A percentile compares a stretch with the other conserved stretches of the same genome.
Conservation (phyloP, 164 flowering plant species). For the Santalum album region DNA sequence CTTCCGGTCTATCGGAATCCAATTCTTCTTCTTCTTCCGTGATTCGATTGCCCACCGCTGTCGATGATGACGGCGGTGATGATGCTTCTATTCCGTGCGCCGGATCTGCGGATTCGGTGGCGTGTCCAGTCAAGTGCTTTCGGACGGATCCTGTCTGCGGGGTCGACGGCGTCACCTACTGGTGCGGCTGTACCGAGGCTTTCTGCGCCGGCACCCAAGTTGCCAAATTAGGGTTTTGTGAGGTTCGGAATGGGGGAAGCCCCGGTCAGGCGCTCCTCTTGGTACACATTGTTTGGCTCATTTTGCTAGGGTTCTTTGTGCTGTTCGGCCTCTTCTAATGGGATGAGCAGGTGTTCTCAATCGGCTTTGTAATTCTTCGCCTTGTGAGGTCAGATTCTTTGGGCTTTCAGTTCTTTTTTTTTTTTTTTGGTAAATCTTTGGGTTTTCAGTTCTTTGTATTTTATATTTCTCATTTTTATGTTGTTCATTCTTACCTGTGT, state of each 20-base stretch:
- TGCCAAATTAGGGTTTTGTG: slow-evolving; percentile 44
- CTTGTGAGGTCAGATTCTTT: too few species aligned
- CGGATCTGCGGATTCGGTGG: slow-evolving; percentile 8
- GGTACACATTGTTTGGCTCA: slow-evolving; percentile 58
- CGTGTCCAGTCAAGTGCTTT: slow-evolving; percentile 55
- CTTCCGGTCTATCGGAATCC: too few species aligned
- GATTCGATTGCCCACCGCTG: not conserved
- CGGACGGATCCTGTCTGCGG: slow-evolving; percentile 67
- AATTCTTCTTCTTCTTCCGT: not conserved
- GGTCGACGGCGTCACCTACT: slow-evolving; percentile 57
- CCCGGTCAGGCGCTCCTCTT: slow-evolving; percentile 51
- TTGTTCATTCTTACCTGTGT: too few species aligned
- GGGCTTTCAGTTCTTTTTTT: too few species aligned
- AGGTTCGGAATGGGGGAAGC: slow-evolving; percentile 29
- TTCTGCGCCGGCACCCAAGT: slow-evolving; percentile 39
- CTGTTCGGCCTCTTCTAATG: slow-evolving; percentile 44
- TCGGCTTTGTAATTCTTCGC: too few species aligned
- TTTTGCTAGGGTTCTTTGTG: slow-evolving; percentile 47
- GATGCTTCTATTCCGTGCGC: not conserved
- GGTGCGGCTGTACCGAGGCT: slow-evolving; percentile 72
- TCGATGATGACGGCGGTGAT: slow-evolving; percentile 12
- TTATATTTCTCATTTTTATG: too few species aligned
- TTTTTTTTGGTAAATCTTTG: too few species aligned
- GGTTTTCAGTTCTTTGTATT: too few species aligned
- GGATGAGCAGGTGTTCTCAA: too few species aligned